phyloP scores from a whole-genome alignment of 2,329 filamentous ascomycete genomes.

The Ophiostoma sp. region DNA sequence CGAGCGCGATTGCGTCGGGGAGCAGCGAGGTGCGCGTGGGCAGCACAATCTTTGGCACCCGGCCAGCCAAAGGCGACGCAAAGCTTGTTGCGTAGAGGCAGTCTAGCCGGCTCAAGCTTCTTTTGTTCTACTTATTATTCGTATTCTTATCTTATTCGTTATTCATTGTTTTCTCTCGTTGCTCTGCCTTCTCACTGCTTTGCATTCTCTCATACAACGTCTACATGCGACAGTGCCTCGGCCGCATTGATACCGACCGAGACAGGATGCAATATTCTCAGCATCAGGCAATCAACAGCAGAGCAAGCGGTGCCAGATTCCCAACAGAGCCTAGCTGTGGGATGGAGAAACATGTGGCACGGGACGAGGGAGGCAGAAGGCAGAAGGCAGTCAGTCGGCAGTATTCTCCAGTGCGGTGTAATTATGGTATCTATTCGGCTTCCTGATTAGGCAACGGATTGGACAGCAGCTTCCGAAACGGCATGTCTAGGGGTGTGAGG shows the following conservation, averaged over 20 bases:
- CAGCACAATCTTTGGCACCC: conserved; percentile 85
- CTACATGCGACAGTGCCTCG: too few species aligned
- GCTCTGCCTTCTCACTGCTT: too few species aligned
- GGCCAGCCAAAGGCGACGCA: conserved; percentile 74
- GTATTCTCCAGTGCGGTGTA: neutral
- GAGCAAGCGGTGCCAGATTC: neutral
- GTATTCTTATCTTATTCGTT: neutral
- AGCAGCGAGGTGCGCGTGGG: conserved; percentile 88
- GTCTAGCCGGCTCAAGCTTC: neutral
- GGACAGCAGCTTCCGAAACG: neutral
- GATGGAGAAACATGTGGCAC: neutral
- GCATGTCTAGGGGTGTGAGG: neutral
- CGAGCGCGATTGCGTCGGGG: conserved; percentile 75
- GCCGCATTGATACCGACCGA: neutral
- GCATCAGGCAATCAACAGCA: neutral
- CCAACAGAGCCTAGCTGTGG: neutral
- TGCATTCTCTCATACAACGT: too few species aligned
- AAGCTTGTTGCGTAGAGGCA: conserved; percentile 52
- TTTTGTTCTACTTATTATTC: neutral
- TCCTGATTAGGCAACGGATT: neutral
- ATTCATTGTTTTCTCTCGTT: too few species aligned
- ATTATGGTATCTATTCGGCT: neutral
- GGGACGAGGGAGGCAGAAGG: neutral
- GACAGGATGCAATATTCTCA: too few species aligned
- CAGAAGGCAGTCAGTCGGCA: neutral